Evolutionary conservation across 306 rosid genomes (phyloP), one percentile per base, ranked within the genome.

Genomic region (Glycyrrhiza uralensis): DNA sequence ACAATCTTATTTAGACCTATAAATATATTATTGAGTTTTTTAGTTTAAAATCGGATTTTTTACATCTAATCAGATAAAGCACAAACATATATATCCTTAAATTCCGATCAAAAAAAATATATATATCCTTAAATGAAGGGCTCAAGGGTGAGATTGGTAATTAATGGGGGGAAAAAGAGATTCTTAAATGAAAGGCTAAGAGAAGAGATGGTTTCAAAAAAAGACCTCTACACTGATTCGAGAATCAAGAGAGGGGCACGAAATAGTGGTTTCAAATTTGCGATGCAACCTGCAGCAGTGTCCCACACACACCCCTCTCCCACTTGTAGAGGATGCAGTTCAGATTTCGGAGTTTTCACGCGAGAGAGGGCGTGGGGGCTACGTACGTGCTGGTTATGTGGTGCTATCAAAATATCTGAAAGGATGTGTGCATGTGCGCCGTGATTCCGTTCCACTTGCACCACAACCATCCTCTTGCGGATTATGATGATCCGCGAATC

Each of bases 331-430:
- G n/a, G n/a, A 61, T 61, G 33, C 15, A 60, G 19, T 2, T 15
- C 1, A 38, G 75, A 36, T 0, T 3, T 15, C 30, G 26, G 15
- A 39, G 26, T 28, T 75, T 6, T 10, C 18, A 75, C 49, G n/a
- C 49, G 42, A 54, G 6, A 11, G 4, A 41, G 1, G 9, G 29
- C 23, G 56, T 28, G 23, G 28, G 28, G 46, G 24, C 1, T 17
- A 76, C 67, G 47, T 77, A 26, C 29, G 81, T 49, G 29, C 29
- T 59, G 20, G 66, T 76, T 46, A 58, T 17, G n/a, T 7, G 61
- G 58, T 68, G 64, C 55, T 57, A 35, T 68, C 56, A 67, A 32
- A 51, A 19, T 42, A 41, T 11, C 18, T n/a, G n/a, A 49, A 67
- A 33, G 42, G n/a, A n/a, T 26, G 38, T 44, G 33, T 45, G 35